These are phyloP conservation scores for Lablab purpureus DNA, from an alignment of 306 rosid species.

Conservation along the genomic window DNA sequence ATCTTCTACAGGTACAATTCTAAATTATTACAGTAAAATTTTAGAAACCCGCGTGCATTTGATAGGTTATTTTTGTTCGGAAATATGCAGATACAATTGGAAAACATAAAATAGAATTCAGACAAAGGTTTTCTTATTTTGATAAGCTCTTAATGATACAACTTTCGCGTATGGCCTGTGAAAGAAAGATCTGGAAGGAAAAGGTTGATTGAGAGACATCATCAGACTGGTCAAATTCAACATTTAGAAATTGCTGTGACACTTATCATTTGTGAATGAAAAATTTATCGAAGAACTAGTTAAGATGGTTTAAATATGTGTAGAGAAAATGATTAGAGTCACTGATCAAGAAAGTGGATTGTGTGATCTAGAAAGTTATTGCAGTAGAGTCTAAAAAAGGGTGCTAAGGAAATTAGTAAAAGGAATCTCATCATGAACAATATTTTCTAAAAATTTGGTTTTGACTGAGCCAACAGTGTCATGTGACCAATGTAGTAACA, in stretches of 20 bases:
- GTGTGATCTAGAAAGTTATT: background rate
- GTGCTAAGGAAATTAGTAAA: too few relatives aligned
- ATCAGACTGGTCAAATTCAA: background rate
- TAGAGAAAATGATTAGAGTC: background rate
- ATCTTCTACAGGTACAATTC: constrained; percentile 51
- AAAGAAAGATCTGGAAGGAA: background rate
- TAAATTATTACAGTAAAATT: background rate
- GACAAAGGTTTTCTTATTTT: background rate
- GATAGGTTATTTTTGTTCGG: background rate
- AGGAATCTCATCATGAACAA: background rate
- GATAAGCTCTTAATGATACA: background rate
- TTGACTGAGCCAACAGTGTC: too few relatives aligned
- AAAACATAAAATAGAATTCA: background rate
- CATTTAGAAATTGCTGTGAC: background rate
- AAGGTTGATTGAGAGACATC: background rate
- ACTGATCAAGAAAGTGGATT: background rate
- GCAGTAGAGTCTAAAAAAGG: too few relatives aligned
- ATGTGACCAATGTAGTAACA: background rate
- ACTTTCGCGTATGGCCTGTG: background rate
- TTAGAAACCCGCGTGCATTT: background rate
- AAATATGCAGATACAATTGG: background rate
- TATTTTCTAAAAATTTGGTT: too few relatives aligned
- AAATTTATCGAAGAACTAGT: background rate
- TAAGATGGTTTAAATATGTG: background rate
- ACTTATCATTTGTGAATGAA: too few relatives aligned